phyloP scores from a whole-genome alignment of 2,329 filamentous ascomycete genomes.

The Magnaporthales sp. region DNA sequence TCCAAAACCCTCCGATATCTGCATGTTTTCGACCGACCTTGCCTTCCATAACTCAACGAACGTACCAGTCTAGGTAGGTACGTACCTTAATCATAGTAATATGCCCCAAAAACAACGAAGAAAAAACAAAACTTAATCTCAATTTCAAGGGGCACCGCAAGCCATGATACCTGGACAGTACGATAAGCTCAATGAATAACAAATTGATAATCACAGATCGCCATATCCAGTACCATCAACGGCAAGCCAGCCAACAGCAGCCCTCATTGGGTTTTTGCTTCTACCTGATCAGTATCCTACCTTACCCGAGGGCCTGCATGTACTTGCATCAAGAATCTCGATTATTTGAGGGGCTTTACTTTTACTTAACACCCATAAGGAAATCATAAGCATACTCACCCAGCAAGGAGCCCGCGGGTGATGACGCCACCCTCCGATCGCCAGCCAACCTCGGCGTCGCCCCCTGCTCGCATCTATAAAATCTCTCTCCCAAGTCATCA shows the following conservation, averaged over 20 bases:
- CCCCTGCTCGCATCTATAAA: neutral
- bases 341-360: neutral
- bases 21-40: neutral
- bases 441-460: neutral
- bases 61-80: too few species aligned
- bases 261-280: neutral
- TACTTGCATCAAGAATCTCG: neutral
- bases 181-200: neutral
- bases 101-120: neutral
- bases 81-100: too few species aligned
- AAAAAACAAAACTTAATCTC: neutral
- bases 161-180: neutral
- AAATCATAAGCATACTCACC: neutral
- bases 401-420: too few species aligned
- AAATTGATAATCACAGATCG: neutral
- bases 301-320: neutral
- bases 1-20: neutral
- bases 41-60: neutral
- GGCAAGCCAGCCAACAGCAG: neutral
- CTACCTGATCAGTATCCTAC: neutral
- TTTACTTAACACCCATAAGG: too few species aligned
- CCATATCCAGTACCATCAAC: neutral
- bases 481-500: neutral
- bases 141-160: neutral
- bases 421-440: neutral